Base-by-base conservation (phyloP, 1,284 basidiomycete genomes). In the Malassezia japonica region DNA sequence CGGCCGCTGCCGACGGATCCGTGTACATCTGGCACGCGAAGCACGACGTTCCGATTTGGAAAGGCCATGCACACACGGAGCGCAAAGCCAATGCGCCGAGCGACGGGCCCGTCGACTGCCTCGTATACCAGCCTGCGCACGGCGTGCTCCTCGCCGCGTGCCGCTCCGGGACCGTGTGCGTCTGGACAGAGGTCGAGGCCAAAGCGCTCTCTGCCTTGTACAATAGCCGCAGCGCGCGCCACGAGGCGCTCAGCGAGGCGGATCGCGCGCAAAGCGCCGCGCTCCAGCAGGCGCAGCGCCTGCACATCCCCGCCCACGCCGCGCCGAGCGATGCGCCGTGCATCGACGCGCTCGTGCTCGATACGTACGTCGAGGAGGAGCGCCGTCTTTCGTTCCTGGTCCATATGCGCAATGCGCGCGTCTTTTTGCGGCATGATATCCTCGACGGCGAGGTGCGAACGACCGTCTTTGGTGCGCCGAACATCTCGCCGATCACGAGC, bases 1-100 rank as follows among this genome's bases (percentile, higher is more conserved):
- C 62, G 0, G 69, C 60, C 18, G 64, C 62, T 20, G 59, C 54
- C 28, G 69, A 72, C 50, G 69, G 67, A 18, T 64, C 61, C 4
- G 67, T 72, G 1, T 48, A 59, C 23, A 44, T 72, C 32, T 72
- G 69, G 69, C 56, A 58, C 16, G 59, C 62, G 3, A 34, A 50
- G 21, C 56, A 59, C 12, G 34, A 54, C 2, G 52, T 57, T 52
- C 67, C 65, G 4, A 49, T 71, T 0, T 70, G 67, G 65, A 46
- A 54, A 0, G 61, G 57, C 1, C n/a, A n/a, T n/a, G n/a, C n/a
- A n/a, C n/a, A n/a, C n/a, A 49, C 56, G 6, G 36, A 36, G 16
- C 36, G 27, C 13, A 20, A 27, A 15, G 31, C 31, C 13, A 40
- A 44, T 16, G 40, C 59, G 15, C 39, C 55, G 10, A 35, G 35